Evolutionary conservation across 1,284 basidiomycete species (phyloP).

Genomic region (Leccinum pachyderme): DNA sequence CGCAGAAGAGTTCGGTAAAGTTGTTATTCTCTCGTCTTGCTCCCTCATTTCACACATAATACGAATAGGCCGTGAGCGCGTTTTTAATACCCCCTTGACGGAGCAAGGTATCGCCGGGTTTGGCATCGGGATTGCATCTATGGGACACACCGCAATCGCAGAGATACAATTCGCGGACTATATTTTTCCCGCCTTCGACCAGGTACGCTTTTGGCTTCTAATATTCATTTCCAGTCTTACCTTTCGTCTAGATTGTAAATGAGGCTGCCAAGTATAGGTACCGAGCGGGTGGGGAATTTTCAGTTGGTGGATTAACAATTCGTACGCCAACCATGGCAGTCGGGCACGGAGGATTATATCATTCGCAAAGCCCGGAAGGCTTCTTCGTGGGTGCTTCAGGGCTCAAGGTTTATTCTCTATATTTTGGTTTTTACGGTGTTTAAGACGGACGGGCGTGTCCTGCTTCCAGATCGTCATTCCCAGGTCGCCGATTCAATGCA

Average conservation of each 20-base stretch:
- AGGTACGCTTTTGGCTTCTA: slow-evolving; percentile 45
- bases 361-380: slow-evolving; percentile 92
- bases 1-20: slow-evolving; percentile 85
- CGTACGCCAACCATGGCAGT: slow-evolving; percentile 89
- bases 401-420: slow-evolving; percentile 64
- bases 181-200: slow-evolving; percentile 90
- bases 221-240: background rate
- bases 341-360: slow-evolving; percentile 91
- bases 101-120: slow-evolving; percentile 97
- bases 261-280: slow-evolving; percentile 94
- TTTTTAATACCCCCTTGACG: slow-evolving; percentile 94
- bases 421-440: background rate
- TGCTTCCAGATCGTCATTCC: slow-evolving; percentile 77
- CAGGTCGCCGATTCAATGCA: slow-evolving; percentile 91
- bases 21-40: background rate
- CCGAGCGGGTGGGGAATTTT: slow-evolving; percentile 82
- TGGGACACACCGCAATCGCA: slow-evolving; percentile 93
- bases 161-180: slow-evolving; percentile 91
- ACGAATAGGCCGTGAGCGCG: slow-evolving; percentile 74
- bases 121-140: slow-evolving; percentile 87
- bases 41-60: background rate
- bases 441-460: background rate
- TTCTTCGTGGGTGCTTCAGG: slow-evolving; percentile 92
- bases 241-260: slow-evolving; percentile 73
- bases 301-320: slow-evolving; percentile 84